phyloP scores from a whole-genome alignment of 257 asterid genomes.

The Scutellaria galericulata region DNA sequence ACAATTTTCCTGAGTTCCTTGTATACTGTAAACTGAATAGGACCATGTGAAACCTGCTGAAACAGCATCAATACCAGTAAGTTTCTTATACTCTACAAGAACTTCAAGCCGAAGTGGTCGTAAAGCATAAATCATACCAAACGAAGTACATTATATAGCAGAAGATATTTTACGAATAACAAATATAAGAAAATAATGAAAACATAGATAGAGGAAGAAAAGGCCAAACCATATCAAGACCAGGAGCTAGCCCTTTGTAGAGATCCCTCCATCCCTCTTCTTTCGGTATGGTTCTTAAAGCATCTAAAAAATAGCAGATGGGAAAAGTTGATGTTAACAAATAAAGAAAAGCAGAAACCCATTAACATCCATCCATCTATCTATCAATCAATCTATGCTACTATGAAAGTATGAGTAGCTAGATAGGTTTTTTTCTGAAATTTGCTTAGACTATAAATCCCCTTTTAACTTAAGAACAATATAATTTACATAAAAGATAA shows the following conservation, averaged over 20 bases:
- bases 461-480: too few species aligned
- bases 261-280: slow-evolving; percentile 98
- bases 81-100: too few species aligned
- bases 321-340: slow-evolving; percentile 8
- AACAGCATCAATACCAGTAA: slow-evolving; percentile 40
- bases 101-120: slow-evolving; percentile 15
- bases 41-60: slow-evolving; percentile 96
- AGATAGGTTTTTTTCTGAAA: too few species aligned
- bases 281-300: slow-evolving; percentile 79
- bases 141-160: neutral
- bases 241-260: slow-evolving; percentile 87
- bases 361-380: neutral
- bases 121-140: slow-evolving; percentile 14
- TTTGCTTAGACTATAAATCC: too few species aligned
- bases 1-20: slow-evolving; percentile 82
- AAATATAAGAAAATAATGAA: slow-evolving; percentile 5
- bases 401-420: too few species aligned
- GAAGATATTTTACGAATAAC: slow-evolving; percentile 14
- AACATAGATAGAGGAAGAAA: slow-evolving; percentile 24
- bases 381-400: too few species aligned
- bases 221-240: slow-evolving; percentile 77
- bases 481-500: too few species aligned
- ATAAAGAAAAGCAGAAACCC: slow-evolving; percentile 7
- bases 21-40: slow-evolving; percentile 91
- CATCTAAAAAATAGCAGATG: slow-evolving; percentile 61